A percentile compares a stretch with the other conserved stretches of the same genome.
Evolutionary conservation across 768 basidiomycete genomes (phyloP).

Genomic region (Termitomyces sp.): DNA sequence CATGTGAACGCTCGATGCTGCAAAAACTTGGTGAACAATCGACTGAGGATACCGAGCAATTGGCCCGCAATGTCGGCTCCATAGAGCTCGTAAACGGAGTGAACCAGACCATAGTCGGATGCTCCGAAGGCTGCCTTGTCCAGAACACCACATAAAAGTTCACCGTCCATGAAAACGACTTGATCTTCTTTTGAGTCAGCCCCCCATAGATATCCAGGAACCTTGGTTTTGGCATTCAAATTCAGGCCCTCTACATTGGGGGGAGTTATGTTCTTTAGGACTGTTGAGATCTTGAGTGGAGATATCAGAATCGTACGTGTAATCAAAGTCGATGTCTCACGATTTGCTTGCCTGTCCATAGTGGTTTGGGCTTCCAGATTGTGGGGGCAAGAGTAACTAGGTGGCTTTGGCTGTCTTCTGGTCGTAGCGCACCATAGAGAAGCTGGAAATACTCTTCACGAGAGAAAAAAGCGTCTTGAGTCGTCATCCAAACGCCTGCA

Average conservation of each 20-base stretch:
- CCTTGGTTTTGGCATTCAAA: conserved; percentile 81
- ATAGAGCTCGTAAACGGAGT: conserved; percentile 95
- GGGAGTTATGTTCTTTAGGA: conserved; percentile 90
- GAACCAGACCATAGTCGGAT: conserved; percentile 91
- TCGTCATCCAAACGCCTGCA: conserved; percentile 99
- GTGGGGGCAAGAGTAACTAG: conserved; percentile 84
- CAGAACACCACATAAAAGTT: conserved; percentile 87
- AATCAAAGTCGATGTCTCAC: conserved; percentile 37
- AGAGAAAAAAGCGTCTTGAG: conserved; percentile 90
- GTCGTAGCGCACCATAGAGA: conserved; percentile 88
- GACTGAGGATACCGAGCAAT: conserved; percentile 87
- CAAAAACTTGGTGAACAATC: conserved; percentile 94
- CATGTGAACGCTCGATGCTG: conserved; percentile 98
- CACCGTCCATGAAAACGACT: conserved; percentile 88
- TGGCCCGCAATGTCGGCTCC: conserved; percentile 85
- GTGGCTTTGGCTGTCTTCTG: conserved; percentile 74
- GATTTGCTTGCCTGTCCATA: conserved; percentile 99
- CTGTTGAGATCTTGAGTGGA: conserved; percentile 75
- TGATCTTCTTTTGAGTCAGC: conserved; percentile 75
- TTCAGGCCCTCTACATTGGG: conserved; percentile 74
- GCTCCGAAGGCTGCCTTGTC: conserved; percentile 99
- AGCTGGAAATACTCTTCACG: conserved; percentile 96
- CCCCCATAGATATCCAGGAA: conserved; percentile 84
- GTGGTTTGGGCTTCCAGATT: conserved; percentile 83
- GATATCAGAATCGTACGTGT: conserved; percentile 1